Evolutionary conservation across 1,284 basidiomycete species (phyloP).

Genomic region (Apiotrichum montevideense): DNA sequence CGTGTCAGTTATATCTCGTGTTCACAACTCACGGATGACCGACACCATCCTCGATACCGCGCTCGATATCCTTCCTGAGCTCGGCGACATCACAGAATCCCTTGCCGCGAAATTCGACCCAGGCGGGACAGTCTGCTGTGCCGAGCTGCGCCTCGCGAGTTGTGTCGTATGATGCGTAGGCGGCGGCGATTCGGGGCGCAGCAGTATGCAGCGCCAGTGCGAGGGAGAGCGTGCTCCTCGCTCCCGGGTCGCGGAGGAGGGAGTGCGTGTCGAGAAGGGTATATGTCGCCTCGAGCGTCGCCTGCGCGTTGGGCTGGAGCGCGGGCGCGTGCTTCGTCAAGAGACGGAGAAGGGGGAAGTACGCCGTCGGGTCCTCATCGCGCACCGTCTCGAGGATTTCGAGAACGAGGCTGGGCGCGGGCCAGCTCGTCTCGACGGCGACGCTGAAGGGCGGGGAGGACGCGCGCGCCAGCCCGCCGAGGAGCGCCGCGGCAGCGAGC

Average conservation of each 20-base stretch:
- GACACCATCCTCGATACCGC: conserved; percentile 48
- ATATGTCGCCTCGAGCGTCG: conserved; percentile 23
- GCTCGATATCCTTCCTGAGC: conserved; percentile 55
- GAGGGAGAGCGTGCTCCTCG: conserved; percentile 49
- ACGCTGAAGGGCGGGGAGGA: conserved; percentile 67
- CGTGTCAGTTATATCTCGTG: too few relatives aligned
- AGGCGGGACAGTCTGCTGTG: conserved; percentile 59
- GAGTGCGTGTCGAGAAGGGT: conserved; percentile 25
- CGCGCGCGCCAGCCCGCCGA: conserved; percentile 11
- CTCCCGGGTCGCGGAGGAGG: conserved; percentile 29
- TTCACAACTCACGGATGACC: too few relatives aligned
- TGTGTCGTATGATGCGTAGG: conserved; percentile 34
- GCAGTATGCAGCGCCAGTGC: conserved; percentile 39
- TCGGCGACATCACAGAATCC: conserved; percentile 65
- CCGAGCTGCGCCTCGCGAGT: conserved; percentile 55
- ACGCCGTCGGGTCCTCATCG: conserved; percentile 60
- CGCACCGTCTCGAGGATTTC: conserved; percentile 67
- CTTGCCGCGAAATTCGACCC: conserved; percentile 82
- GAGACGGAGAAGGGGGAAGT: conserved; percentile 62
- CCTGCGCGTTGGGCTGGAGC: conserved; percentile 14
- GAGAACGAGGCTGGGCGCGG: conserved; percentile 63
- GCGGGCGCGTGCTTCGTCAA: conserved; percentile 52
- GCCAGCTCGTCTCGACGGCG: conserved; percentile 72
- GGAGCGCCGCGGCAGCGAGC: conserved; percentile 4
- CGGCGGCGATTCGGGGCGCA: conserved; percentile 39